Base-by-base conservation (phyloP, 805 yeast genomes). In the Isabelozyma heimii region DNA sequence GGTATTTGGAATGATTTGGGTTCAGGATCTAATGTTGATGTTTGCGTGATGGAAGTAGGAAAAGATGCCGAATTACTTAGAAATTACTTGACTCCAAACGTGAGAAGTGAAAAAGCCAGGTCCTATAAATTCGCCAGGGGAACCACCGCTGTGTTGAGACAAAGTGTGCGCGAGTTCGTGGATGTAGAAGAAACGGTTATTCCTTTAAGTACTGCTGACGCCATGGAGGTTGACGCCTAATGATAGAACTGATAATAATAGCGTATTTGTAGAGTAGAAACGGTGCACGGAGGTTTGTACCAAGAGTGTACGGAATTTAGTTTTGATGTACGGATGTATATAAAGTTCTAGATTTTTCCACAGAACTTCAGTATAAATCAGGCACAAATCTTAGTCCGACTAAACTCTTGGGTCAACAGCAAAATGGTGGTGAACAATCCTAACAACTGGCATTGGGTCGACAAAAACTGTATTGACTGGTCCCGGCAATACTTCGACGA, bases 381-480 rank as follows among this genome's bases (percentile, higher is more conserved):
- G 4, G 35, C 24, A 13, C 35, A 30, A 30, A 10, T 30, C 35
- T 30, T 20, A 20, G 24, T 20, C 35, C 35, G n/a, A 2, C n/a
- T 10, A 8, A 6, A 30, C 35, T 30, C 35, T 13, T 10, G n/a
- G n/a, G n/a, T 30, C 35, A 9, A 9, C 35, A n/a, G 24, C 43
- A 60, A 47, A 37, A 92, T 92, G 97, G 97, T 89, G 39, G 91
- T 94, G 30, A 87, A 90, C 71, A 94, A 92, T 78, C 98, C 98
- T 38, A 94, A 94, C 70, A 92, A 92, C 73, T 92, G 99, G 99
- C 99, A 94, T 77, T 94, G 98, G 98, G 97, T 91, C 53, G 97
- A 92, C 72, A 92, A 92, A 69, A 94, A 94, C 76, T 94, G 99
- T 72, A 80, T 92, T 49, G 85, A 82, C 48, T 94, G 99, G 99